Percentiles rank a stretch among this genome's conserved stretches.
Conservation (phyloP, 164 flowering plant genomes). For the Macadamia tetraphylla region DNA sequence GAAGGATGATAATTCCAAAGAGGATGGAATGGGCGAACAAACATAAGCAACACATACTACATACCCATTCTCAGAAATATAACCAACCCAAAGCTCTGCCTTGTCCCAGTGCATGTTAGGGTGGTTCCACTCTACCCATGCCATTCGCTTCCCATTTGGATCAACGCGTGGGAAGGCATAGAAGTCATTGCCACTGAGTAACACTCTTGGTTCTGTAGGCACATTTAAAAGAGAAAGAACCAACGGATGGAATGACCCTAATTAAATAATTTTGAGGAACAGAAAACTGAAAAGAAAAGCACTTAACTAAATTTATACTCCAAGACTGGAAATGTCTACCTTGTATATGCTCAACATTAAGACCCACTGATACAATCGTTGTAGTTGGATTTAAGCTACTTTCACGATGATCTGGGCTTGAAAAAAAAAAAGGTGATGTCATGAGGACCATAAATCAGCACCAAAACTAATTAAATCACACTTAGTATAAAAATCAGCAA, state of each 20-base stretch:
- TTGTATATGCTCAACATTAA: conserved; percentile 31
- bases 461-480: background rate
- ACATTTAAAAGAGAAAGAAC: background rate
- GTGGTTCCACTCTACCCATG: conserved; percentile 95
- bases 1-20: background rate
- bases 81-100: conserved; percentile 94
- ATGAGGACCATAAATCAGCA: background rate
- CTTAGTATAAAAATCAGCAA: background rate
- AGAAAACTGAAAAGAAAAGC: background rate
- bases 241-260: background rate
- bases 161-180: conserved; percentile 93
- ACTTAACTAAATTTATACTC: background rate
- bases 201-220: conserved; percentile 63
- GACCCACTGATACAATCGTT: conserved; percentile 51
- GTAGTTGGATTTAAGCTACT: conserved; percentile 58
- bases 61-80: conserved; percentile 77
- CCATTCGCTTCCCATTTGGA: conserved; percentile 57
- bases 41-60: conserved; percentile 12
- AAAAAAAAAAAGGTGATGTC: background rate
- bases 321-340: conserved; percentile 35
- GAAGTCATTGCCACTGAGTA: conserved; percentile 87
- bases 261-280: background rate
- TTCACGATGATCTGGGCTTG: conserved; percentile 58
- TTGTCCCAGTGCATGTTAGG: conserved; percentile 99
- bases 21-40: background rate